phyloP scores from a whole-genome alignment of 1,139 yeast genomes.

The Debaryomycetaceae sp. region DNA sequence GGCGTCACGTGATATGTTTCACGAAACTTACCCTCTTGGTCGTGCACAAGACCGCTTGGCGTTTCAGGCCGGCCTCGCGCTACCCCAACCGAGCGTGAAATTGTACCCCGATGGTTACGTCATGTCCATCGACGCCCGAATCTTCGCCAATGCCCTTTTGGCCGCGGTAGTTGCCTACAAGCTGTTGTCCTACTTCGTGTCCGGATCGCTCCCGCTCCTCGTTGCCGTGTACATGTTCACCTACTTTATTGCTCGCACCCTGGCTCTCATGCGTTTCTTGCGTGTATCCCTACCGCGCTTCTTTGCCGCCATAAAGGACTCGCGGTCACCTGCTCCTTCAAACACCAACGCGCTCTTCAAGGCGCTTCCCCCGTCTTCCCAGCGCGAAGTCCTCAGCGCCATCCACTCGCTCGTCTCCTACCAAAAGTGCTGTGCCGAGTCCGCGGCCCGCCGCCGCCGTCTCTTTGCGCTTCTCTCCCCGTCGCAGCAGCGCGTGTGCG shows the following conservation, averaged over 20 bases:
- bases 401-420: constrained; percentile 41
- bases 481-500: constrained; percentile 45
- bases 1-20: too few species aligned
- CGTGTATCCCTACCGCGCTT: not conserved
- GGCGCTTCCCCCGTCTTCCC: too few species aligned
- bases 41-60: too few species aligned
- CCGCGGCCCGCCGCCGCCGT: constrained; percentile 36
- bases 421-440: constrained; percentile 21
- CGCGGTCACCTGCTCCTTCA: constrained; percentile 1
- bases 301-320: not conserved
- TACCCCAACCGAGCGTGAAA: too few species aligned
- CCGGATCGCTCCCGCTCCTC: constrained; percentile 17
- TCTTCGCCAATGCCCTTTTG: not conserved
- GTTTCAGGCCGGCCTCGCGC: too few species aligned
- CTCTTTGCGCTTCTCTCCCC: constrained; percentile 40
- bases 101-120: too few species aligned
- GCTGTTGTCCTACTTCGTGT: constrained; percentile 5
- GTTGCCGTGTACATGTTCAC: constrained; percentile 19
- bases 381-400: constrained; percentile 36
- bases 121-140: not conserved
- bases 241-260: constrained; percentile 23
- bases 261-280: constrained; percentile 7
- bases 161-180: constrained; percentile 5
- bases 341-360: constrained; percentile 5
- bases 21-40: too few species aligned